phyloP scores from a whole-genome alignment of 805 yeast species.

The Candida takata region DNA sequence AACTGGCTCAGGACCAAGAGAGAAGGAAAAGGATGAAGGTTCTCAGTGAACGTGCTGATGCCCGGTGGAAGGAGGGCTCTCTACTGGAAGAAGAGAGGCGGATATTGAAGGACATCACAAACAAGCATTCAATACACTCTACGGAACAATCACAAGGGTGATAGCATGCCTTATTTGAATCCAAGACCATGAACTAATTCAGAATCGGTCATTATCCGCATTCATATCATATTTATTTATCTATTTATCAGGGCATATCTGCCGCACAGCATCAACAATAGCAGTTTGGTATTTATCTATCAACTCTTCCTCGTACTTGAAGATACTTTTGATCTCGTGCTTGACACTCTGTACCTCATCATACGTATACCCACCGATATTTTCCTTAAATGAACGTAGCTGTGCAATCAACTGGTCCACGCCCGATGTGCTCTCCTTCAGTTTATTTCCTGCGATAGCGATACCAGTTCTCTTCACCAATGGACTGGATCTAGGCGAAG shows the following conservation, averaged over 20 bases:
- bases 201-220: too few relatives aligned
- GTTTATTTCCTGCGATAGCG: constrained; percentile 4
- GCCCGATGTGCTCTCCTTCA: constrained; percentile 11
- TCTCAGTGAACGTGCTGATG: constrained; percentile 23
- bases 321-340: constrained; percentile 16
- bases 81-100: constrained; percentile 8
- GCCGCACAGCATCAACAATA: constrained; percentile 11
- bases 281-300: constrained; percentile 29
- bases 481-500: neutral
- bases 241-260: neutral
- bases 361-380: constrained; percentile 17
- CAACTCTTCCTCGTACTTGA: constrained; percentile 22
- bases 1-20: constrained; percentile 48
- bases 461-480: neutral
- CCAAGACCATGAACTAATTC: too few relatives aligned
- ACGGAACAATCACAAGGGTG: too few relatives aligned
- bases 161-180: too few relatives aligned
- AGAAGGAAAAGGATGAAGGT: constrained; percentile 47
- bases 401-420: constrained; percentile 12
- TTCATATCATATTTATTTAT: constrained; percentile 1
- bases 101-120: constrained; percentile 5
- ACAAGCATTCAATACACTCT: too few relatives aligned
- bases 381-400: constrained; percentile 13
- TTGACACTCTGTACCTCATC: constrained; percentile 19
- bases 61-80: constrained; percentile 19